Conservation (phyloP, 352 stramenopile species). For the Sclerospora graminicola region DNA sequence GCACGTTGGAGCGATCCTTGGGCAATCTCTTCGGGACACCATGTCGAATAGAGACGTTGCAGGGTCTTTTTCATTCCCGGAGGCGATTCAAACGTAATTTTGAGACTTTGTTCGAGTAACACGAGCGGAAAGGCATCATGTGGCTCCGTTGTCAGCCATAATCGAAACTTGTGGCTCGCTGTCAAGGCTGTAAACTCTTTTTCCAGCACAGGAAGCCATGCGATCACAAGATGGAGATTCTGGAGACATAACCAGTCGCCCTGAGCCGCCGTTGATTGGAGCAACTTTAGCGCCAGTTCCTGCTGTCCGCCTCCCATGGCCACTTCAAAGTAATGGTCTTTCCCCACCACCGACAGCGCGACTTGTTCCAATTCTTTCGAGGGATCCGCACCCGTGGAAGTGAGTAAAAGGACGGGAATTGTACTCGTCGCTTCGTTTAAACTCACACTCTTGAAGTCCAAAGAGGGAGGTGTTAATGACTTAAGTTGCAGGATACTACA, state of each 20-base stretch:
- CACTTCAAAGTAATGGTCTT: no score
- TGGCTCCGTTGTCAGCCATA: slow-evolving; percentile 99
- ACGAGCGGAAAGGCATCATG: slow-evolving; percentile 93
- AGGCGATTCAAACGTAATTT: slow-evolving; percentile 97
- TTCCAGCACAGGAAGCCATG: slow-evolving; percentile 95
- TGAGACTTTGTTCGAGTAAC: slow-evolving; percentile 93
- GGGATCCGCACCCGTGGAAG: no score
- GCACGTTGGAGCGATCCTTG: slow-evolving; percentile 84
- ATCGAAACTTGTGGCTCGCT: slow-evolving; percentile 60
- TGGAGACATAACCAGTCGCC: slow-evolving; percentile 98
- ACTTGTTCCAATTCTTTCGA: no score
- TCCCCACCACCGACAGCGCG: no score
- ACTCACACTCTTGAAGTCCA: no score
- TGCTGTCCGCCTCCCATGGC: no score
- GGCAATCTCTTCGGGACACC: slow-evolving; percentile 93
- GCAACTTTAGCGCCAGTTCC: no score
- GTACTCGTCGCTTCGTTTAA: no score
- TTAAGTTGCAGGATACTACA: no score
- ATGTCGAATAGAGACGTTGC: slow-evolving; percentile 92
- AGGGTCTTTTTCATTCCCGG: slow-evolving; percentile 97
- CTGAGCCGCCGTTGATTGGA: no score
- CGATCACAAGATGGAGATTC: slow-evolving; percentile 98
- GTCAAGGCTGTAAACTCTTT: slow-evolving; percentile 93
- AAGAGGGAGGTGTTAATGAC: no score
- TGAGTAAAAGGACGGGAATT: no score